A percentile compares a stretch with the other conserved stretches of the same genome.
Evolutionary conservation across 495 filamentous ascomycete genomes (phyloP).

Genomic region (Lophiostoma macrostomum): DNA sequence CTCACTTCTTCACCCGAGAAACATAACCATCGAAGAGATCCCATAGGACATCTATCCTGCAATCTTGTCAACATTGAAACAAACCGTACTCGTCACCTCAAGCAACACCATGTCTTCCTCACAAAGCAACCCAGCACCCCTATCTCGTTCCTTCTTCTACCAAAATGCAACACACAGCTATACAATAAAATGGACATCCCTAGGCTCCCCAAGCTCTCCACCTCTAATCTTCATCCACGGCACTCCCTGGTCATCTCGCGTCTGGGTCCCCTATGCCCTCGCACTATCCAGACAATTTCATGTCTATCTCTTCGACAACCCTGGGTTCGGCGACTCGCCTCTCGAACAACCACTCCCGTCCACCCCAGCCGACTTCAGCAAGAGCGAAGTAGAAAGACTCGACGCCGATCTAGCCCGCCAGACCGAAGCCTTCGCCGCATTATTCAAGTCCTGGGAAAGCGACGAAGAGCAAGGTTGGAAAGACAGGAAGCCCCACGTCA

Average conservation of each 20-base stretch:
- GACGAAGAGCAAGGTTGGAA: too few relatives aligned
- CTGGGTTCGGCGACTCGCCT: conserved; percentile 2
- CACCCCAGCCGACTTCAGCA: background rate
- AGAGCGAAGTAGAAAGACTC: background rate
- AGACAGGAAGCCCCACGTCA: background rate
- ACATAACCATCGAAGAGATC: too few relatives aligned
- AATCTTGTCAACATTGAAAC: too few relatives aligned
- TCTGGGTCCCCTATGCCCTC: conserved; percentile 5
- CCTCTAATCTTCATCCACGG: conserved; percentile 9
- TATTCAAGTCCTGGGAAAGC: conserved; percentile 5
- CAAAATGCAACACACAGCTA: conserved; percentile 6
- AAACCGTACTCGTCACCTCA: too few relatives aligned
- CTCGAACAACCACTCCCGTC: background rate
- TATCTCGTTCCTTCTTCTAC: background rate
- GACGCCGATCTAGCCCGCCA: conserved; percentile 4
- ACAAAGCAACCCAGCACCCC: background rate
- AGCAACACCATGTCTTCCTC: too few relatives aligned
- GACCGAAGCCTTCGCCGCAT: conserved; percentile 3
- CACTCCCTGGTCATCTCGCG: conserved; percentile 8
- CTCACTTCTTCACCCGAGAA: too few relatives aligned
- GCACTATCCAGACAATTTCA: conserved; percentile 5
- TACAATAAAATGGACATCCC: background rate
- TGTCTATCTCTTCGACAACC: conserved; percentile 11
- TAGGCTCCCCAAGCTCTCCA: background rate
- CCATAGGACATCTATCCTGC: too few relatives aligned